These are phyloP conservation scores for Monosporozyma aquatica DNA, from an alignment of 805 yeast genomes.

Conservation along the genomic window DNA sequence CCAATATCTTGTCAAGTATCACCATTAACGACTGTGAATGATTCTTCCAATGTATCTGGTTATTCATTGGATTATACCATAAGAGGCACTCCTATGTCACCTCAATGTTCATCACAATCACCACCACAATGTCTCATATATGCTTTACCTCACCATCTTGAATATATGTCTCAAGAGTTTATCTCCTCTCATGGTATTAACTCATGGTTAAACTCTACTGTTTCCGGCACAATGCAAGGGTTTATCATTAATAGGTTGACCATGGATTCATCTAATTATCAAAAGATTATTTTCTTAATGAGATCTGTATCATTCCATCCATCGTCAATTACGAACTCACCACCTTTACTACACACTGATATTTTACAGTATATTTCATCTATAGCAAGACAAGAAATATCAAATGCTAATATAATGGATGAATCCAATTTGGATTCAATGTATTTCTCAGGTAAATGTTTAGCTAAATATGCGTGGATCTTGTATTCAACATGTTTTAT, in stretches of 20 bases:
- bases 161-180: conserved; percentile 32
- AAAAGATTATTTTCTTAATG: conserved; percentile 7
- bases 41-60: neutral
- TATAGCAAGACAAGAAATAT: conserved; percentile 32
- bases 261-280: conserved; percentile 27
- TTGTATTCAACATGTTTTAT: conserved; percentile 63
- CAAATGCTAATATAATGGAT: conserved; percentile 17
- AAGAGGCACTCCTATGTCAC: conserved; percentile 41
- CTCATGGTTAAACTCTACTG: conserved; percentile 38
- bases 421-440: conserved; percentile 64
- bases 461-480: conserved; percentile 86
- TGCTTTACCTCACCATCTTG: conserved; percentile 61
- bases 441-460: conserved; percentile 80
- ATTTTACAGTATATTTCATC: conserved; percentile 26
- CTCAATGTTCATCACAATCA: too few relatives aligned
- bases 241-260: conserved; percentile 34
- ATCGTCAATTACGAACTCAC: neutral
- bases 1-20: conserved; percentile 40
- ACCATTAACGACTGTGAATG: conserved; percentile 33
- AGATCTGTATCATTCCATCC: neutral
- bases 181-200: neutral
- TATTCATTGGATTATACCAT: conserved; percentile 28
- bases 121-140: conserved; percentile 35
- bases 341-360: conserved; percentile 4
- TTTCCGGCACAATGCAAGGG: conserved; percentile 40